Evolutionary conservation across 2,329 filamentous ascomycete species (phyloP), one percentile per base, ranked within the genome.

Genomic region (Dactylellina cionopaga): DNA sequence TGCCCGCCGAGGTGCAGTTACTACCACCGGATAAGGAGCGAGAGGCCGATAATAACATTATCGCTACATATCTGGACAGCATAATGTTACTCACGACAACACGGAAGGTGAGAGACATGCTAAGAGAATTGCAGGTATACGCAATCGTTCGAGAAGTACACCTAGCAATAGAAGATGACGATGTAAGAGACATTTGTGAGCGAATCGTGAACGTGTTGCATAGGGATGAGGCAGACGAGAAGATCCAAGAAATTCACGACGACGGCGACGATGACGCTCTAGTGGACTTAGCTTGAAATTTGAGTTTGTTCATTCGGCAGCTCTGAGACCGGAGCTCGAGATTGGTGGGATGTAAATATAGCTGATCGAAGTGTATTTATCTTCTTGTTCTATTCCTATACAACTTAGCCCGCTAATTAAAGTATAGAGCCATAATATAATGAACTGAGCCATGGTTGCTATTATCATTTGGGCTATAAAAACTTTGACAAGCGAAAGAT

Each of bases 1-100:
- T 99, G 92, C 84, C 96, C 9, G 89, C 92, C 0, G 95, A 98
- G 79, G 83, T 96, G 74, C 94, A 98, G 81, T 85, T 98, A 0
- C 84, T 98, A 9, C 90, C 92, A 0, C 90, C 92, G 0, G 92
- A 97, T 78, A 98, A 99, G 84, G 84, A 89, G 81, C 87, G 94
- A 39, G 95, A 99, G 75, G 80, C 85, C 2, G 92, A 97, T 77
- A 80, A 82, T 13, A 86, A 87, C 47, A 95, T 96, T 75, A 84
- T 97, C 59, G 87, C 90, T 78, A 95, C 91, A 1, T 93, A 98
- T 79, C 81, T 99, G 17, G 95, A 99, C 82, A 96, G 92, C 0
- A 80, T 99, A 60, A 85, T 93, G 64, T 82, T 99, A 15, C 81
- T 99, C 66, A 93, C 91, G 0, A 93, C 90, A 4, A 94, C 91